Base-by-base conservation (phyloP, 75 land plant genomes). In the Ceratopteris richardii region DNA sequence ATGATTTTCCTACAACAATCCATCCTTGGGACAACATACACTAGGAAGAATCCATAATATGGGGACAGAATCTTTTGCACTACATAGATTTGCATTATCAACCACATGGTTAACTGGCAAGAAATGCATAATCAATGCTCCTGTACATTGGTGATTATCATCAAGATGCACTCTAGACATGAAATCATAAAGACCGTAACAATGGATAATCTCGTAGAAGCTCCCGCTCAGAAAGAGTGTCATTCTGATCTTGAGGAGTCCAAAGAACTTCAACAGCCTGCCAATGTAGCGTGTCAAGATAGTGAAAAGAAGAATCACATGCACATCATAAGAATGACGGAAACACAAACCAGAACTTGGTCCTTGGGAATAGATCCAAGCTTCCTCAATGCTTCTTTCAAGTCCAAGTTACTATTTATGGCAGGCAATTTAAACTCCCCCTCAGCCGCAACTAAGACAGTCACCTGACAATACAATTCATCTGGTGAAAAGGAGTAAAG, bases 221-320 rank as follows among this genome's bases (percentile, higher is more conserved):
- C 74, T 93, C 83, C 11, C 82, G 54, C 40, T 89, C 96, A 17
- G 78, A 72, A 14, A 93, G 74, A 0, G 96, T 80, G 69, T 93
- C 98, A 66, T 79, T 82, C 59, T 89, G 88, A 62, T 83, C 77
- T 54, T 93, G 98, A 21, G 98, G 98, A 4, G 98, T 93, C 98
- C 98, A 93, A 21, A 93, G 64, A 24, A 93, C 96, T 57, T 93
- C 98, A 12, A 89, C 98, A 9, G 96, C 98, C 98, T 89, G 82
- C 63, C 31, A 30, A 30, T 26, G 30, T 18, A 46, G 17, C 17
- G 18, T 46, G 22, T 46, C 5, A 21, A 46, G 2, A 46, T 46
- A n/a, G 3, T 40, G 9, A 14, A 40, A 24, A 7, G 29, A 7
- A 44, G 29, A 52, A 21, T 29, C 65, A 29, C n/a, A 29, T 53